phyloP scores from a whole-genome alignment of 23 red algal species.

The Agarophyton chilense region DNA sequence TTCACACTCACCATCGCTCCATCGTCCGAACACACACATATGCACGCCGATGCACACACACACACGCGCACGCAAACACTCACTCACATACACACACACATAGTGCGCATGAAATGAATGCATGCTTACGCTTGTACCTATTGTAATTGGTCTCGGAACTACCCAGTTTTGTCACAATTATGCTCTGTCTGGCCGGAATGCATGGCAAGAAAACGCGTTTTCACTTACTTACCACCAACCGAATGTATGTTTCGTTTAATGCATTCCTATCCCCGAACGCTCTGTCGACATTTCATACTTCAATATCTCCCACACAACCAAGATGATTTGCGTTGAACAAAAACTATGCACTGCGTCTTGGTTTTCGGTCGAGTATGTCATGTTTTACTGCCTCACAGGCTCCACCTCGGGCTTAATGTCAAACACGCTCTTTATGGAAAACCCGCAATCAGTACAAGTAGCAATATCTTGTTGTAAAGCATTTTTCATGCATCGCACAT shows the following conservation, averaged over 20 bases:
- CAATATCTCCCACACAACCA: not conserved
- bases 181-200: not conserved
- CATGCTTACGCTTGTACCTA: not conserved
- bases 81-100: not conserved
- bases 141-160: not conserved
- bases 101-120: not conserved
- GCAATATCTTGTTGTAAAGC: conserved; percentile 49
- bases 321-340: not conserved
- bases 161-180: not conserved
- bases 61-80: not conserved
- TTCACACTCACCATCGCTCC: not conserved
- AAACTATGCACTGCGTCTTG: not conserved
- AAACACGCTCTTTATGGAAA: conserved; percentile 19
- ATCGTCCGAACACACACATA: not conserved
- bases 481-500: conserved; percentile 29
- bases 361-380: not conserved
- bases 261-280: not conserved
- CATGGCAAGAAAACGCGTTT: not conserved
- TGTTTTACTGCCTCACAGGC: not conserved
- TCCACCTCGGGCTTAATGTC: conserved; percentile 6
- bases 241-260: not conserved
- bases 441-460: conserved; percentile 47
- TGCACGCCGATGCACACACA: not conserved
- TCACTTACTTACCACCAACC: not conserved
- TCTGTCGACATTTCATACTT: not conserved